These are phyloP conservation scores for Agaricales sp. DNA, from an alignment of 1,284 basidiomycete genomes.

Conservation along the genomic window DNA sequence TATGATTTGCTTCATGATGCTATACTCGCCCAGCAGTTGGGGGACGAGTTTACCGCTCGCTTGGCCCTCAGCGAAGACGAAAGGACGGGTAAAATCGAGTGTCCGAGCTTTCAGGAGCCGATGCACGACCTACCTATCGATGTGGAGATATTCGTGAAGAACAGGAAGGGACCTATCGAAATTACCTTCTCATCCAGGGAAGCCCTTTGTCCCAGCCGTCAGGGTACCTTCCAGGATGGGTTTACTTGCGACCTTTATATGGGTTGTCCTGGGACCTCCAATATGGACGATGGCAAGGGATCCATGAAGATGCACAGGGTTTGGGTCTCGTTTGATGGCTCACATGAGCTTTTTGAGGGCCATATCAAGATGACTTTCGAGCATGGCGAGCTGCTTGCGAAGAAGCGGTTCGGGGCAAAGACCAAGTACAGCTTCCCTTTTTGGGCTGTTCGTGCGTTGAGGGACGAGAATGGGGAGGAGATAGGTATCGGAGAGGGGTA, in stretches of 20 bases:
- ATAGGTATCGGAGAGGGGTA: too few species aligned
- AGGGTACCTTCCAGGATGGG: too few species aligned
- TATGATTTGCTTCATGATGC: constrained; percentile 22
- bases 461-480: background rate
- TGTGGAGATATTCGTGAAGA: too few species aligned
- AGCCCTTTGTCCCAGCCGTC: too few species aligned
- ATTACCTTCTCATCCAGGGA: too few species aligned
- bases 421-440: background rate
- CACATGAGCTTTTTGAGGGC: background rate
- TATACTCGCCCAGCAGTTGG: constrained; percentile 26
- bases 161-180: too few species aligned
- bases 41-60: constrained; percentile 24
- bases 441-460: background rate
- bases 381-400: background rate
- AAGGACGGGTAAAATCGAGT: constrained; percentile 11
- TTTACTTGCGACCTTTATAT: too few species aligned
- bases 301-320: background rate
- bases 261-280: too few species aligned
- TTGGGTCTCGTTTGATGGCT: background rate
- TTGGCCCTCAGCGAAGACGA: constrained; percentile 14
- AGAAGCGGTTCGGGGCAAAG: background rate
- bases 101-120: constrained; percentile 21
- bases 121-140: constrained; percentile 25
- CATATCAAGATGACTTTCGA: background rate
- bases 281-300: background rate